These are phyloP conservation scores for rapeseed (Brassica napus) DNA, from an alignment of 345 rosid species.

Conservation along the genomic window DNA sequence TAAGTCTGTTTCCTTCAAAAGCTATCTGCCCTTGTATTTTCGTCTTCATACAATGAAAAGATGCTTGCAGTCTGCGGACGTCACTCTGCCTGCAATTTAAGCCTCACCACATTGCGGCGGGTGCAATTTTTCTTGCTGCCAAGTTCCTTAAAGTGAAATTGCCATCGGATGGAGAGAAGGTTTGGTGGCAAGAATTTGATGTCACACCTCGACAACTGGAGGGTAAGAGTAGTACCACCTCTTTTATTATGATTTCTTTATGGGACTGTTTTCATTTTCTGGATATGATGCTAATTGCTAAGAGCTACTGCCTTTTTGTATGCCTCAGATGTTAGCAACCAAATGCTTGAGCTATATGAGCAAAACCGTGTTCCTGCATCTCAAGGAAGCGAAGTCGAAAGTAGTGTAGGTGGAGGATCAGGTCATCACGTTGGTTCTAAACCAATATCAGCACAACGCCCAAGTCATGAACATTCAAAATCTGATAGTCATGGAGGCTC, in stretches of 20 bases:
- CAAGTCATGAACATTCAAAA: conserved; percentile 49
- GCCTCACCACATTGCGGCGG: conserved; percentile 99
- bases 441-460: conserved; percentile 46
- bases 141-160: conserved; percentile 99
- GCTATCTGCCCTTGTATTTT: conserved; percentile 50
- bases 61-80: conserved; percentile 97
- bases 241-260: conserved; percentile 16
- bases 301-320: conserved; percentile 2
- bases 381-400: conserved; percentile 81
- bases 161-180: conserved; percentile 94
- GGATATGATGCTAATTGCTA: conserved; percentile 8
- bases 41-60: conserved; percentile 60
- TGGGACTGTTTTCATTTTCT: not conserved
- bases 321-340: conserved; percentile 87
- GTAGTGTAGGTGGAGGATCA: conserved; percentile 71
- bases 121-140: conserved; percentile 98
- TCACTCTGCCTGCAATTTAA: conserved; percentile 99
- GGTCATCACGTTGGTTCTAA: conserved; percentile 44
- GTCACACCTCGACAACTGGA: conserved; percentile 96
- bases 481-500: conserved; percentile 50
- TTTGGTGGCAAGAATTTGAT: conserved; percentile 99
- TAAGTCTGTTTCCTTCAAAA: conserved; percentile 37
- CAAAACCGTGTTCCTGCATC: conserved; percentile 78
- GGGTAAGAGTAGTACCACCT: conserved; percentile 55
- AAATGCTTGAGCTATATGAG: conserved; percentile 90